Conservation (phyloP, 345 rosid genomes). For the Chamaenerion angustifolium region DNA sequence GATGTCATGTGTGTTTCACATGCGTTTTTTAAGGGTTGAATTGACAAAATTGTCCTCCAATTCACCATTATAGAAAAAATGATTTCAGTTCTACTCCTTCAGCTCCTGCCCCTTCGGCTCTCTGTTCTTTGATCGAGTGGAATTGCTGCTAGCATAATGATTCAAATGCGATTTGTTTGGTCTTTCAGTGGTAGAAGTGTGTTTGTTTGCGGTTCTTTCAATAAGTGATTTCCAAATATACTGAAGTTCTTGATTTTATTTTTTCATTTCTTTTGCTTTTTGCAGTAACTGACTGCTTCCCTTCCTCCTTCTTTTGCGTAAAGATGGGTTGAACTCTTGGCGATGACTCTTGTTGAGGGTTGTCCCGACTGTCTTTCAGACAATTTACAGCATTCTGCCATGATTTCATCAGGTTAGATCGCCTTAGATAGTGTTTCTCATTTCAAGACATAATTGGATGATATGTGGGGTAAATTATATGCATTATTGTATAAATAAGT, state of each 20-base stretch:
- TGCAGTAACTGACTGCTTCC: background rate
- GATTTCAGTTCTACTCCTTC: too few species aligned
- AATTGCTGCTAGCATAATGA: constrained; percentile 12
- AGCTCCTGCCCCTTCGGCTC: too few species aligned
- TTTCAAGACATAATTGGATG: too few species aligned
- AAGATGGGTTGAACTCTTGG: constrained; percentile 49
- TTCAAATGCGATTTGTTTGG: constrained; percentile 54
- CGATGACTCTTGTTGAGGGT: constrained; percentile 60
- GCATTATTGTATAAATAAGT: too few species aligned
- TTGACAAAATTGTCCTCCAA: too few species aligned
- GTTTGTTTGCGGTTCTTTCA: constrained; percentile 50
- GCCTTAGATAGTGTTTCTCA: background rate
- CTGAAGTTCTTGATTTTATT: background rate
- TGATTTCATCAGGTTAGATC: constrained; percentile 56
- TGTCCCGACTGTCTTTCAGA: constrained; percentile 53
- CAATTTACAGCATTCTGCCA: constrained; percentile 36
- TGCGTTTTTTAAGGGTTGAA: too few species aligned
- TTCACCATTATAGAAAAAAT: too few species aligned
- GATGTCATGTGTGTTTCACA: too few species aligned
- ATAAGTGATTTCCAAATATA: constrained; percentile 19
- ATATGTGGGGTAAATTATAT: too few species aligned
- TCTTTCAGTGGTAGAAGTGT: constrained; percentile 50
- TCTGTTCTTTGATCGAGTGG: too few species aligned
- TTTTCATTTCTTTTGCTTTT: background rate
- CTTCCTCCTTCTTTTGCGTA: background rate